phyloP scores from a whole-genome alignment of 2,329 filamentous ascomycete species.

The Elsinoe batatas region DNA sequence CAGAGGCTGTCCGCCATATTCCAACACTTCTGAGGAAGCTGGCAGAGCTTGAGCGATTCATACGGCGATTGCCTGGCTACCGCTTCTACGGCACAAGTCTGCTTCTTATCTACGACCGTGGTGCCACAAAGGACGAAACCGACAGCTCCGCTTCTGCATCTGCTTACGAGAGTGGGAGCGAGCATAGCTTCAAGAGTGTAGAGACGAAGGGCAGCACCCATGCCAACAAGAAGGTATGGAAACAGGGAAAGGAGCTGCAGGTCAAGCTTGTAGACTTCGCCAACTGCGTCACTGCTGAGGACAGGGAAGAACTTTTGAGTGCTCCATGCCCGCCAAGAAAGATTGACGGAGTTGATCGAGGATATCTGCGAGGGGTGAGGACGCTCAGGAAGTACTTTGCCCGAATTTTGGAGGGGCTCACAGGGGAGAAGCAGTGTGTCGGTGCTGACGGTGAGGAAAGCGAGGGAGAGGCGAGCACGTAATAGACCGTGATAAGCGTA shows the following conservation, averaged over 20 bases:
- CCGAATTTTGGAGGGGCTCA: constrained; percentile 70
- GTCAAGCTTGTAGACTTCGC: constrained; percentile 98
- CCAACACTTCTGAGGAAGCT: constrained; percentile 80
- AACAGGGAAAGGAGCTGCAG: constrained; percentile 52
- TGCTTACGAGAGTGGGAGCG: not conserved
- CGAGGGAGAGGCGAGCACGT: constrained; percentile 12
- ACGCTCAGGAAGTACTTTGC: constrained; percentile 76
- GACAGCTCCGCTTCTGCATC: not conserved
- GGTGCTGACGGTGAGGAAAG: constrained; percentile 12
- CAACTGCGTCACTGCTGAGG: constrained; percentile 87
- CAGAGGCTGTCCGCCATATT: constrained; percentile 75
- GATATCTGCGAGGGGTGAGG: constrained; percentile 76
- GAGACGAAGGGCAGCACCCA: not conserved
- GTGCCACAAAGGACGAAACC: constrained; percentile 40
- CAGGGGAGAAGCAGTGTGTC: constrained; percentile 17
- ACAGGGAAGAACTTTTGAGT: constrained; percentile 46
- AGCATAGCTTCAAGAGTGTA: constrained; percentile 12
- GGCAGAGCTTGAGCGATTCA: constrained; percentile 70
- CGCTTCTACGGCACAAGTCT: constrained; percentile 93
- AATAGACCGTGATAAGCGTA: not conserved
- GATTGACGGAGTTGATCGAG: constrained; percentile 70
- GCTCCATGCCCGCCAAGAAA: constrained; percentile 68
- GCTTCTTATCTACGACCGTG: constrained; percentile 94
- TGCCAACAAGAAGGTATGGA: not conserved
- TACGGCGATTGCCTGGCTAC: constrained; percentile 69